Conservation (phyloP, 2,329 filamentous ascomycete genomes). For the Arthroderma sp. region DNA sequence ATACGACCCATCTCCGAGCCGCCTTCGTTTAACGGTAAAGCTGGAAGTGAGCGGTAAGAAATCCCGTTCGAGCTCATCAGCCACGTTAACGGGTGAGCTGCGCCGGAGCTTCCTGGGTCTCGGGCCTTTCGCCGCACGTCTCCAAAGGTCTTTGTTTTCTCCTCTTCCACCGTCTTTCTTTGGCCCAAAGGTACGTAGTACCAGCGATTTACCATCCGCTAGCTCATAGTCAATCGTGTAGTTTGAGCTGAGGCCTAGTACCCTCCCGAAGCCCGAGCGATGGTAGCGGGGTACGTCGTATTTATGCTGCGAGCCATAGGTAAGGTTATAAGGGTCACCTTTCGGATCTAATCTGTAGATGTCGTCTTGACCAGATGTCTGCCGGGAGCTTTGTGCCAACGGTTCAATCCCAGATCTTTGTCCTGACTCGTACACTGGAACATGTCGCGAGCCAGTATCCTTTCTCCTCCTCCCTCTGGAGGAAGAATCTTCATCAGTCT, state of each 20-base stretch:
- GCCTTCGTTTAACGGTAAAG: conserved; percentile 29
- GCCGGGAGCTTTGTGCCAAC: too few relatives aligned
- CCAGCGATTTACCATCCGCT: conserved; percentile 25
- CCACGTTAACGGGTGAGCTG: conserved; percentile 9
- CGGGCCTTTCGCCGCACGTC: conserved; percentile 9
- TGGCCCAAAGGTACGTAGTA: conserved; percentile 21
- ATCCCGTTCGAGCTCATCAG: conserved; percentile 17
- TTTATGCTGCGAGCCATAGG: conserved; percentile 61
- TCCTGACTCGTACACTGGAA: too few relatives aligned
- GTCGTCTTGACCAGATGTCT: conserved; percentile 1
- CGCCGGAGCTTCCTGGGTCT: conserved; percentile 17
- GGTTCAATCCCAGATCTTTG: too few relatives aligned
- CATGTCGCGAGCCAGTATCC: too few relatives aligned
- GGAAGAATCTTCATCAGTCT: too few relatives aligned
- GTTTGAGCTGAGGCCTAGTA: conserved; percentile 52
- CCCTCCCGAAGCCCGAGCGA: conserved; percentile 52
- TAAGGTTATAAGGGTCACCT: conserved; percentile 62
- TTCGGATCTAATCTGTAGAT: conserved; percentile 55
- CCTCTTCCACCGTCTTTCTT: conserved; percentile 32
- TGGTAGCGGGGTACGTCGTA: conserved; percentile 60
- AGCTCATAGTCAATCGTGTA: conserved; percentile 55
- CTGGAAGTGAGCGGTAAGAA: conserved; percentile 20
- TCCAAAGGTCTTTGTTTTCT: conserved; percentile 32
- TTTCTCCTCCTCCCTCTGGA: too few relatives aligned
- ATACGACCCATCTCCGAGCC: conserved; percentile 14